Evolutionary conservation across 2,329 filamentous ascomycete genomes (phyloP).

Genomic region (Fusarium fracticaudum): DNA sequence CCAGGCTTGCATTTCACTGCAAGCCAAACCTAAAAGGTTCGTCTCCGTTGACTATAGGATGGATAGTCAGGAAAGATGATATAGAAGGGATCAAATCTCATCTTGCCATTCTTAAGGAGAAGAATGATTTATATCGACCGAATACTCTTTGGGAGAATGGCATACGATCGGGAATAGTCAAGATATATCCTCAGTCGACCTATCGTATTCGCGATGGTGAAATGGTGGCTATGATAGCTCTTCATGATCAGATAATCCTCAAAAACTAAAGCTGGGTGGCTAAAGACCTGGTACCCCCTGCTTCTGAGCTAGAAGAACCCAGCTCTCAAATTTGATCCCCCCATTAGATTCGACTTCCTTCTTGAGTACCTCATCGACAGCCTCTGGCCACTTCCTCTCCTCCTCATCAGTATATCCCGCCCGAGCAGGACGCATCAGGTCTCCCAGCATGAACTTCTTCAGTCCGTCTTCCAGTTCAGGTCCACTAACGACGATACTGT

Average conservation of each 20-base stretch:
- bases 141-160: neutral
- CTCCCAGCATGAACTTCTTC: conserved; percentile 36
- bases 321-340: conserved; percentile 37
- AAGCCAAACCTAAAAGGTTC: neutral
- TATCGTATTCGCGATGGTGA: neutral
- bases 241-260: neutral
- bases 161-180: neutral
- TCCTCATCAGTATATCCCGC: conserved; percentile 38
- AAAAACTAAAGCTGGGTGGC: neutral
- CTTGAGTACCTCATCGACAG: conserved; percentile 31
- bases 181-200: neutral
- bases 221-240: conserved; percentile 1
- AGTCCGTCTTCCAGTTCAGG: conserved; percentile 29
- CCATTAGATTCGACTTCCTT: conserved; percentile 31
- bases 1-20: neutral
- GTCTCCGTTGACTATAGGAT: neutral
- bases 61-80: conserved; percentile 5
- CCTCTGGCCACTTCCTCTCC: conserved; percentile 32
- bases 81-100: neutral
- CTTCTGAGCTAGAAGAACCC: conserved; percentile 40
- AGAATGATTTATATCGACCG: neutral
- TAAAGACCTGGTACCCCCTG: neutral
- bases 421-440: conserved; percentile 31
- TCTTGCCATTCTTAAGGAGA: neutral
- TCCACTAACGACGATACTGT: conserved; percentile 20